phyloP scores from a whole-genome alignment of 352 stramenopile genomes.

The Thalassiosira oceanica region DNA sequence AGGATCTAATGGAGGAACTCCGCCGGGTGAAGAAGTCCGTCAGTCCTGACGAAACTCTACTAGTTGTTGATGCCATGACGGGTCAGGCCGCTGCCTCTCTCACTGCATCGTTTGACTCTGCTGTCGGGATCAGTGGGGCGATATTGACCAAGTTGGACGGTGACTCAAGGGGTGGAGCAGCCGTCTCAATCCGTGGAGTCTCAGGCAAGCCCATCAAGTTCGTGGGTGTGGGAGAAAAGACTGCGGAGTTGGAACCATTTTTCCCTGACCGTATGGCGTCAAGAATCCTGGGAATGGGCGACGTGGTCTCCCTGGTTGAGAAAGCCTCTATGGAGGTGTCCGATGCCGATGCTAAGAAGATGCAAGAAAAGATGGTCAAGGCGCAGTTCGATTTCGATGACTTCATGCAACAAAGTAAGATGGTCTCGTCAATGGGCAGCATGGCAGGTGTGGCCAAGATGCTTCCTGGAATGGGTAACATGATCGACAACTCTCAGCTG shows the following conservation, averaged over 20 bases:
- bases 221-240: constrained; percentile 83
- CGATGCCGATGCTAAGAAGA: constrained; percentile 74
- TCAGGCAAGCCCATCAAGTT: constrained; percentile 87
- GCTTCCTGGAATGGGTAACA: constrained; percentile 83
- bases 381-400: constrained; percentile 86
- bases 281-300: constrained; percentile 88
- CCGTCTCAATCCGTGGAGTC: constrained; percentile 76
- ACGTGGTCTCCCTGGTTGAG: constrained; percentile 86
- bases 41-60: constrained; percentile 82
- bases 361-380: constrained; percentile 83
- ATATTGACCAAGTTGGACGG: constrained; percentile 86
- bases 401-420: constrained; percentile 80
- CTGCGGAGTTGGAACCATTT: constrained; percentile 84
- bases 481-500: constrained; percentile 73
- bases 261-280: constrained; percentile 85
- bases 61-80: constrained; percentile 88
- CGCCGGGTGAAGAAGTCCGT: constrained; percentile 69
- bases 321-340: constrained; percentile 83
- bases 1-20: constrained; percentile 82
- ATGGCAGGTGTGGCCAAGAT: constrained; percentile 84
- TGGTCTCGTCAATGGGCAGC: constrained; percentile 82
- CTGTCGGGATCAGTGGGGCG: constrained; percentile 81
- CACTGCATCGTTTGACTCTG: constrained; percentile 83
- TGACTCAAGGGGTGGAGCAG: constrained; percentile 83
- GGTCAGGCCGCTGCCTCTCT: constrained; percentile 85